phyloP scores from a whole-genome alignment of 2,329 filamentous ascomycete species.

The Daldinia sp. region DNA sequence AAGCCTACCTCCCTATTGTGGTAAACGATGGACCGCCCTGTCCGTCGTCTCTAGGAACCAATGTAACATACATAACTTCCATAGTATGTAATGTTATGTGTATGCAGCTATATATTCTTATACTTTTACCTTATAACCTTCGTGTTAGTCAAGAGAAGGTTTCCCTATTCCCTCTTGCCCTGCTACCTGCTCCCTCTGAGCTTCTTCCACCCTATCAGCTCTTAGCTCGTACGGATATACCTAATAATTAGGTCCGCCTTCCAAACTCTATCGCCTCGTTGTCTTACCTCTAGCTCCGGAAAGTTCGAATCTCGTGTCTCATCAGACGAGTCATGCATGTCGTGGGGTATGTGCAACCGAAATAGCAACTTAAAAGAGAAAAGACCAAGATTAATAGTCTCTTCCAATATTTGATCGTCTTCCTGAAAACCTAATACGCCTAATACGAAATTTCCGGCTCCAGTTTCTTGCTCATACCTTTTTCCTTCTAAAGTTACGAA shows the following conservation, averaged over 20 bases:
- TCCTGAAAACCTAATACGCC: background rate
- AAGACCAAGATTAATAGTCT: slow-evolving; percentile 3
- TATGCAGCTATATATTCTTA: slow-evolving; percentile 16
- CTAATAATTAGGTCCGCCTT: slow-evolving; percentile 14
- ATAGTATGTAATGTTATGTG: slow-evolving; percentile 1
- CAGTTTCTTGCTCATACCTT: slow-evolving; percentile 1
- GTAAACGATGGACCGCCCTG: slow-evolving; percentile 20
- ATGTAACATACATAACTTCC: slow-evolving; percentile 27
- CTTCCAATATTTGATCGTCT: background rate
- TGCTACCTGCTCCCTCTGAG: too few species aligned
- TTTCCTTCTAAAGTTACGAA: slow-evolving; percentile 10
- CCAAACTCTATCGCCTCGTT: slow-evolving; percentile 26
- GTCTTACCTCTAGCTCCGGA: slow-evolving; percentile 17
- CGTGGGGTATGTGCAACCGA: slow-evolving; percentile 17
- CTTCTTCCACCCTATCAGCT: too few species aligned
- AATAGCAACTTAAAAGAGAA: slow-evolving; percentile 6
- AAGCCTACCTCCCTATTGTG: slow-evolving; percentile 28
- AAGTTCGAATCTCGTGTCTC: slow-evolving; percentile 14
- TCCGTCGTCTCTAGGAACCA: slow-evolving; percentile 15
- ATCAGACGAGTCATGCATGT: slow-evolving; percentile 21
- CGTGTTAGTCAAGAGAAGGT: slow-evolving; percentile 11
- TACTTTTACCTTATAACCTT: slow-evolving; percentile 29
- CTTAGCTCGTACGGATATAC: slow-evolving; percentile 5
- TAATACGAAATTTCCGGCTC: slow-evolving; percentile 7
- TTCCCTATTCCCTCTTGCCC: slow-evolving; percentile 4